Evolutionary conservation across 148 eudicot genomes (phyloP).

Genomic region (Linanthus parryae): DNA sequence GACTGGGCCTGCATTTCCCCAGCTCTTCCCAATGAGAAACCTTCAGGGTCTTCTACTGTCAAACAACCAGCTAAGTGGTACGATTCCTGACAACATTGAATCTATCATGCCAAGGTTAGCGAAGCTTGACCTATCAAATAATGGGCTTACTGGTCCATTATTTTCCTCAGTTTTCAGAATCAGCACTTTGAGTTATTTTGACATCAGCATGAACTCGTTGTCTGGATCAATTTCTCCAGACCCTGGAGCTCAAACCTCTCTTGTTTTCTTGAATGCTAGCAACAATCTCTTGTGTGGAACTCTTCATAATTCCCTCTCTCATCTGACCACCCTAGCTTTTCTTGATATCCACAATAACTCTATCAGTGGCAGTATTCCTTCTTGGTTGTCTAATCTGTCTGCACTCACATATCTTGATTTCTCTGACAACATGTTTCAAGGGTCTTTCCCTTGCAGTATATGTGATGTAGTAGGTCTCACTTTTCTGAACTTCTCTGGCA

Average conservation of each 20-base stretch:
- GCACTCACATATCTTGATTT: slow-evolving; percentile 76
- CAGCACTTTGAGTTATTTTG: slow-evolving; percentile 48
- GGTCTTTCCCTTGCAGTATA: slow-evolving; percentile 49
- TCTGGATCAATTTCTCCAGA: slow-evolving; percentile 47
- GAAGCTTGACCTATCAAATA: slow-evolving; percentile 66
- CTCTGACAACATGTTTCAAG: slow-evolving; percentile 50
- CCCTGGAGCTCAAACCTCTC: slow-evolving; percentile 31
- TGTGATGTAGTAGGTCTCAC: slow-evolving; percentile 51
- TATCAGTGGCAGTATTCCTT: slow-evolving; percentile 52
- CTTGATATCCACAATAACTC: slow-evolving; percentile 69
- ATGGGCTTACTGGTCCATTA: slow-evolving; percentile 43
- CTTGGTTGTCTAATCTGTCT: slow-evolving; percentile 46
- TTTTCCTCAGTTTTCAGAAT: slow-evolving; percentile 47
- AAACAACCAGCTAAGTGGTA: slow-evolving; percentile 55
- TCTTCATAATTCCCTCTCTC: slow-evolving; percentile 46
- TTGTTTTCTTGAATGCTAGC: slow-evolving; percentile 65
- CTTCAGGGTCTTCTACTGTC: slow-evolving; percentile 82
- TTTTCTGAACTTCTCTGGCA: slow-evolving; percentile 51
- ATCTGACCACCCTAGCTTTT: slow-evolving; percentile 54
- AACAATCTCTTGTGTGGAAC: slow-evolving; percentile 52
- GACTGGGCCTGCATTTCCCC: slow-evolving; percentile 43
- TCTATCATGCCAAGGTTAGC: slow-evolving; percentile 49
- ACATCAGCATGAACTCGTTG: slow-evolving; percentile 59
- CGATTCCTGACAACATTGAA: slow-evolving; percentile 44
- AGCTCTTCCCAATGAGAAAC: slow-evolving; percentile 36